Percentiles rank a stretch among this genome's conserved stretches.
Evolutionary conservation across 129 eudicot genomes (phyloP).

Genomic region (Erigeron canadensis): DNA sequence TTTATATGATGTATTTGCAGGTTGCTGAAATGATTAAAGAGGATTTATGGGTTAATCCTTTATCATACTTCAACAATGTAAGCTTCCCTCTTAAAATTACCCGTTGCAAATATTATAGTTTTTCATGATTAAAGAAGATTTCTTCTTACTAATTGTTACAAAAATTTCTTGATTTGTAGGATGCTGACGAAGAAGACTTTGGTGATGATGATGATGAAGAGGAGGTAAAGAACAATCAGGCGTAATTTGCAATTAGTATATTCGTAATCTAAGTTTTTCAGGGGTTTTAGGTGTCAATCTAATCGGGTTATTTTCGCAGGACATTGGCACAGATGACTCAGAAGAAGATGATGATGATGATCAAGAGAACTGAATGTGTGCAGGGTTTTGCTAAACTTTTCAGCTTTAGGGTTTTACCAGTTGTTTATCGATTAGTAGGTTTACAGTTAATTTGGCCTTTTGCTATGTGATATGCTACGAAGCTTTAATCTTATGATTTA

Average conservation of each 20-base stretch:
- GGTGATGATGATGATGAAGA: conserved; percentile 56
- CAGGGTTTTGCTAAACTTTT: conserved; percentile 10
- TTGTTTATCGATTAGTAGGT: neutral
- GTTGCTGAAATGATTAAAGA: conserved; percentile 93
- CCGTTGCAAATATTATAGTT: neutral
- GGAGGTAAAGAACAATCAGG: conserved; percentile 44
- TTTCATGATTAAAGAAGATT: neutral
- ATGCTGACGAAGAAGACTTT: conserved; percentile 73
- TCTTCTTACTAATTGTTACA: conserved; percentile 10
- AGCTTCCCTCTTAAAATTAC: neutral
- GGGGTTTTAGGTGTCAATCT: neutral
- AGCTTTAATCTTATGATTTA: conserved; percentile 6
- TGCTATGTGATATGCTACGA: neutral
- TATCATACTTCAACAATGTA: conserved; percentile 78
- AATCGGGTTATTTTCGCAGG: conserved; percentile 35
- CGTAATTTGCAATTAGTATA: neutral
- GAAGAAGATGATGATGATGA: conserved; percentile 24
- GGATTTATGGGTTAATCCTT: conserved; percentile 95
- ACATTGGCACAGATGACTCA: conserved; percentile 55
- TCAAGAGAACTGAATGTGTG: conserved; percentile 15
- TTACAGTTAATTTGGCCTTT: conserved; percentile 20
- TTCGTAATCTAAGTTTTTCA: neutral
- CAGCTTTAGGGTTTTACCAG: conserved; percentile 1
- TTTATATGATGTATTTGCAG: conserved; percentile 36
- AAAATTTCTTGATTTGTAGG: conserved; percentile 41